A percentile compares a stretch with the other conserved stretches of the same genome.
phyloP scores from a whole-genome alignment of 352 stramenopile genomes.

The Plasmopara muralis region DNA sequence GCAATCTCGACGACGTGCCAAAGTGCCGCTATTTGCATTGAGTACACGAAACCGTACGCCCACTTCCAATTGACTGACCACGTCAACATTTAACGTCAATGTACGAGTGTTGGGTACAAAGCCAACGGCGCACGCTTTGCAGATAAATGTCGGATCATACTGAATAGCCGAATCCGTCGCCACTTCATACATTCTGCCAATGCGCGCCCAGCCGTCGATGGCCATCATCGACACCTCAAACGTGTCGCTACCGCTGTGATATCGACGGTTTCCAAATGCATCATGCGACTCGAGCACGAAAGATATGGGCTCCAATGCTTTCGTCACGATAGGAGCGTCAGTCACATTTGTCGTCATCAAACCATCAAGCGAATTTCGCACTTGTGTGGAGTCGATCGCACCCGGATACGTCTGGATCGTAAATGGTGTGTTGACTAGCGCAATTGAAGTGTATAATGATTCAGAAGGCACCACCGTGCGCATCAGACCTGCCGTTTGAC shows the following conservation, averaged over 20 bases:
- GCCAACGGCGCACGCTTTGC: conserved; percentile 42
- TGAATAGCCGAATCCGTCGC: conserved; percentile 26
- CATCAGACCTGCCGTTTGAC: conserved; percentile 21
- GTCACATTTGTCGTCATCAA: conserved; percentile 37
- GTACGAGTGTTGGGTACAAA: conserved; percentile 37
- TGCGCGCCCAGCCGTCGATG: conserved; percentile 74
- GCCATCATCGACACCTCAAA: conserved; percentile 86
- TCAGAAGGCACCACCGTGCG: conserved; percentile 14
- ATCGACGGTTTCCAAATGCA: conserved; percentile 69
- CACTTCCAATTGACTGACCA: conserved; percentile 45
- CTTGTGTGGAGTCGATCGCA: conserved; percentile 42
- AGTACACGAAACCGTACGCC: conserved; percentile 61
- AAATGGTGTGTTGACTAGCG: conserved; percentile 49
- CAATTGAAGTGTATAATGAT: conserved; percentile 33
- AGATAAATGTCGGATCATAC: conserved; percentile 49
- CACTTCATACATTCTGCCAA: conserved; percentile 84
- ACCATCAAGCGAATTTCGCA: conserved; percentile 55
- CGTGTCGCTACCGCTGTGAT: conserved; percentile 71
- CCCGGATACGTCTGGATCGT: conserved; percentile 71
- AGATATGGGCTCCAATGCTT: conserved; percentile 37
- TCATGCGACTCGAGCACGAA: conserved; percentile 85
- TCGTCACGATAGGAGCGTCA: conserved; percentile 18
- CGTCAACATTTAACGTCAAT: conserved; percentile 50
- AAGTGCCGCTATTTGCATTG: conserved; percentile 48
- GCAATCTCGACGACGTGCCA: conserved; percentile 48